Conservation (phyloP, 352 stramenopile species). For the Nothophytophthora sp. region DNA sequence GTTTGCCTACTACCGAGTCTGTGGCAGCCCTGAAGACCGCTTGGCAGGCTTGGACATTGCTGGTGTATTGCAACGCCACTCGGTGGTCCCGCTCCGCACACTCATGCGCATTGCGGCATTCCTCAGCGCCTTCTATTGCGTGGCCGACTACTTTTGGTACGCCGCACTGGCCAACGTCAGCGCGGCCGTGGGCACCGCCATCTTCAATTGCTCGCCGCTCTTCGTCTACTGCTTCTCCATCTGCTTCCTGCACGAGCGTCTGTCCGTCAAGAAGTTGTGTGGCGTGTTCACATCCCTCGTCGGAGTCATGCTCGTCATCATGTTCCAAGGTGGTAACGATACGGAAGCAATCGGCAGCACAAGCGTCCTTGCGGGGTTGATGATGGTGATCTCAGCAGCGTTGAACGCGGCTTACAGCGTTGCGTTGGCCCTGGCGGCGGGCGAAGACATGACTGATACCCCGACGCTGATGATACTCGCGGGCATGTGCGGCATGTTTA, state of each 20-base stretch:
- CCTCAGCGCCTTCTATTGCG: slow-evolving; percentile 45
- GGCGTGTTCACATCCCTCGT: slow-evolving; percentile 49
- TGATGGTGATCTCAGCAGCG: slow-evolving; percentile 46
- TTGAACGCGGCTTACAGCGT: slow-evolving; percentile 59
- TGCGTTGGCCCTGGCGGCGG: slow-evolving; percentile 37
- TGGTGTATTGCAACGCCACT: slow-evolving; percentile 31
- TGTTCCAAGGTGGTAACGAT: slow-evolving; percentile 35
- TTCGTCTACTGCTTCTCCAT: slow-evolving; percentile 74
- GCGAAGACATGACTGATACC: slow-evolving; percentile 44
- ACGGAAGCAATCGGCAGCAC: slow-evolving; percentile 30
- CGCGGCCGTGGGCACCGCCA: slow-evolving; percentile 43
- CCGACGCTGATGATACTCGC: slow-evolving; percentile 48
- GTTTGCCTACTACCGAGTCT: slow-evolving; percentile 32
- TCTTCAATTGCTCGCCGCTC: slow-evolving; percentile 63
- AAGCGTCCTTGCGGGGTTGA: slow-evolving; percentile 33
- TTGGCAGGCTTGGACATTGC: slow-evolving; percentile 8
- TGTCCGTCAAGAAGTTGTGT: slow-evolving; percentile 40
- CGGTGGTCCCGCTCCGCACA: slow-evolving; percentile 24
- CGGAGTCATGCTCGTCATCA: slow-evolving; percentile 48
- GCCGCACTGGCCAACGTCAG: slow-evolving; percentile 51
- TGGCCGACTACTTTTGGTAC: slow-evolving; percentile 69
- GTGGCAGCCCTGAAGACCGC: slow-evolving; percentile 14
- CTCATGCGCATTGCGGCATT: slow-evolving; percentile 31
- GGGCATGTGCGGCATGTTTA: slow-evolving; percentile 45
- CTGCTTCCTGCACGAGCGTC: slow-evolving; percentile 47